Evolutionary conservation across 257 asterid genomes (phyloP).

Genomic region (Solanum pimpinellifolium): DNA sequence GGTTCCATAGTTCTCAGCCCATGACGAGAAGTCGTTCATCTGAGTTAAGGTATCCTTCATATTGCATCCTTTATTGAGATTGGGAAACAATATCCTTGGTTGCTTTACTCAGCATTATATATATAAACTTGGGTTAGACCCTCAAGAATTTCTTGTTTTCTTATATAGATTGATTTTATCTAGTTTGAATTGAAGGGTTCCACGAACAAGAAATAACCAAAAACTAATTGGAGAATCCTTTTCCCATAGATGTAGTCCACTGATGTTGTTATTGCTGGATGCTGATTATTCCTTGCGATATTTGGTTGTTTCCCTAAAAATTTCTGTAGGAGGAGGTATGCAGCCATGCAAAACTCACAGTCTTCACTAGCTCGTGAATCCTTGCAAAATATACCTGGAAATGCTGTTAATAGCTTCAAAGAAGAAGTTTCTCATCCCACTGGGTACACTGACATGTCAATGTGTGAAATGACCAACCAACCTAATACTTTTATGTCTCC

Average conservation of each 20-base stretch:
- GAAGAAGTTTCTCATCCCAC: constrained; percentile 6
- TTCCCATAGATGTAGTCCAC: not conserved
- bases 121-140: not conserved
- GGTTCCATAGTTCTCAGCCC: constrained; percentile 87
- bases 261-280: not conserved
- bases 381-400: constrained; percentile 29
- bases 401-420: constrained; percentile 19
- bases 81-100: not conserved
- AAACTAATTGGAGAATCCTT: not conserved
- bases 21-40: constrained; percentile 80
- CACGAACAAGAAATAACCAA: not conserved
- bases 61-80: not conserved
- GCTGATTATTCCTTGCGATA: not conserved
- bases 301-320: not conserved
- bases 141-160: not conserved
- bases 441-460: constrained; percentile 7
- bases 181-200: not conserved
- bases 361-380: constrained; percentile 43
- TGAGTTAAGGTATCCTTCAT: constrained; percentile 44
- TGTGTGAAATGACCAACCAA: constrained; percentile 9
- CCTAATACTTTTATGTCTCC: constrained; percentile 20
- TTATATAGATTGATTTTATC: not conserved
- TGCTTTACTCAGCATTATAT: not conserved
- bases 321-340: constrained; percentile 63
- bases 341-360: constrained; percentile 56